Percentiles rank a stretch among this genome's conserved stretches.
Evolutionary conservation across 1,284 basidiomycete species (phyloP).

Genomic region (Papiliotrema fonsecae): DNA sequence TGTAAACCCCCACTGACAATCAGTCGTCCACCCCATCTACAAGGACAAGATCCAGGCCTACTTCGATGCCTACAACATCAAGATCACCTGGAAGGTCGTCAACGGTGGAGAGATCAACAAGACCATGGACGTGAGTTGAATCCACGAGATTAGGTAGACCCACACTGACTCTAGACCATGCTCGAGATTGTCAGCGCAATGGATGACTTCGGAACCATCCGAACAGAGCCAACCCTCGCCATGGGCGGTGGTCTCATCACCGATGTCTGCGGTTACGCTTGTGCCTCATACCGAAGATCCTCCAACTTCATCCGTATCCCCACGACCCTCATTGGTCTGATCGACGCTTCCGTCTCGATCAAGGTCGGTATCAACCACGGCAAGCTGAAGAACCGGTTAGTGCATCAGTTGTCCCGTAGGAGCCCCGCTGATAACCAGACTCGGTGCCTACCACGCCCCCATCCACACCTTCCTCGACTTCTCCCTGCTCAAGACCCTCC

Average conservation of each 20-base stretch:
- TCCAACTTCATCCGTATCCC: conserved; percentile 52
- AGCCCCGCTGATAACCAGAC: conserved; percentile 7
- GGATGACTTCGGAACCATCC: conserved; percentile 50
- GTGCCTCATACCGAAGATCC: conserved; percentile 49
- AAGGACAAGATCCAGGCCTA: conserved; percentile 35
- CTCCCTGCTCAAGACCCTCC: conserved; percentile 50
- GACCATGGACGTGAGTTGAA: conserved; percentile 44
- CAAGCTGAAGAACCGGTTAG: conserved; percentile 45
- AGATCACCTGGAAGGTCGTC: conserved; percentile 49
- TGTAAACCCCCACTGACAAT: neutral
- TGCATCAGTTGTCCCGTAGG: neutral
- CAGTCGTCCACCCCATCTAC: conserved; percentile 36
- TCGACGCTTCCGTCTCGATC: conserved; percentile 51
- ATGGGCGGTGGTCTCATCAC: conserved; percentile 50
- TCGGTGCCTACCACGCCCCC: conserved; percentile 50
- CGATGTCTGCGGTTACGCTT: conserved; percentile 48
- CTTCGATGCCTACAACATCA: conserved; percentile 47
- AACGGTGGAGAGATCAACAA: conserved; percentile 52
- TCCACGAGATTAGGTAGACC: too few relatives aligned
- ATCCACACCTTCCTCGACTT: conserved; percentile 52
- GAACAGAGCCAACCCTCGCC: conserved; percentile 51
- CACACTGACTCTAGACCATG: conserved; percentile 37
- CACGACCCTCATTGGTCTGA: conserved; percentile 51
- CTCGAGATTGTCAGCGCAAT: conserved; percentile 50
- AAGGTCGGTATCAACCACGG: conserved; percentile 49